phyloP scores from a whole-genome alignment of 768 basidiomycete species.

The Holtermannia corniformis region DNA sequence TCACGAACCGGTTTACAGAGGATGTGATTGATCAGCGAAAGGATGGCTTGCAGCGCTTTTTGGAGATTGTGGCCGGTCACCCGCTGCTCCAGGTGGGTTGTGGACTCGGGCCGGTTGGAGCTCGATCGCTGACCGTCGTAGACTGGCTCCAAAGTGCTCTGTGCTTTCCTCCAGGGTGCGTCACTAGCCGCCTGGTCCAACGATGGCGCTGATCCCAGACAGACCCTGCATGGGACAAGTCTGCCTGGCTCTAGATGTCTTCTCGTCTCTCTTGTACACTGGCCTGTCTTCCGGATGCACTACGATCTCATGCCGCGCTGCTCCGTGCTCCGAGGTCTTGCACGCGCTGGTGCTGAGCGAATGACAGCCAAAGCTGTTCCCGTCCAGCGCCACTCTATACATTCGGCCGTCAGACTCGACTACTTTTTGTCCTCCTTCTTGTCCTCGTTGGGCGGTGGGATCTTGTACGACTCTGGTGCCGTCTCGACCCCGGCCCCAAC shows the following conservation, averaged over 20 bases:
- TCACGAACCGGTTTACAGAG: conserved; percentile 95
- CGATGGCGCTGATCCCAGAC: neutral
- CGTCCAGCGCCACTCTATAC: neutral
- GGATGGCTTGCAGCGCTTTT: conserved; percentile 87
- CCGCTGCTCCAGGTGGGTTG: conserved; percentile 77
- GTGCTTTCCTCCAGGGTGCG: conserved; percentile 69
- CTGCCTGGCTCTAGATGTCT: conserved; percentile 33
- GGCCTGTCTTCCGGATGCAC: too few relatives aligned
- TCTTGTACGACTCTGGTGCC: conserved; percentile 48
- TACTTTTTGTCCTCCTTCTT: neutral
- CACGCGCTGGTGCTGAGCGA: too few relatives aligned
- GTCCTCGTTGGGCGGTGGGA: neutral
- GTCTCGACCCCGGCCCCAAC: conserved; percentile 58
- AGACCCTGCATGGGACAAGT: conserved; percentile 69
- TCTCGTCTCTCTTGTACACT: too few relatives aligned
- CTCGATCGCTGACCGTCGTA: conserved; percentile 34
- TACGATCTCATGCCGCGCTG: too few relatives aligned
- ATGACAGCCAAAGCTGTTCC: too few relatives aligned
- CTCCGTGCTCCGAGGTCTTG: too few relatives aligned
- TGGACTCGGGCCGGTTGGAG: too few relatives aligned
- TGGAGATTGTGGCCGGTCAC: conserved; percentile 94
- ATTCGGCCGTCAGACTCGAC: neutral
- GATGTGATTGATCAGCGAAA: conserved; percentile 88
- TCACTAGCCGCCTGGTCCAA: neutral
- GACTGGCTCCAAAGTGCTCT: conserved; percentile 96